Conservation (phyloP, 2,329 filamentous ascomycete genomes). For the Dactylella cylindrospora region DNA sequence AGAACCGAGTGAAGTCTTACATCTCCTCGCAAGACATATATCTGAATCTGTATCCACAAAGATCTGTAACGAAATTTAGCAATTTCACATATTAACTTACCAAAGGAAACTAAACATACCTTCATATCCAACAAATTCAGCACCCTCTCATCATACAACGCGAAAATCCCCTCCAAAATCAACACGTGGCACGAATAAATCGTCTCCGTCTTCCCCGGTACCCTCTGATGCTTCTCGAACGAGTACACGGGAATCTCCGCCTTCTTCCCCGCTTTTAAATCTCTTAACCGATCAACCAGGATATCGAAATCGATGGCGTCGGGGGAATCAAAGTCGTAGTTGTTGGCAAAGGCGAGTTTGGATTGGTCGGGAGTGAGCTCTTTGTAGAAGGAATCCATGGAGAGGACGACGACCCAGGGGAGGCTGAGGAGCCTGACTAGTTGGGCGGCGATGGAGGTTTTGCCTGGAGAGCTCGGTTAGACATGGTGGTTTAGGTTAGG, state of each 20-base stretch:
- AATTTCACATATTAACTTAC: background rate
- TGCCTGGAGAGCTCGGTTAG: conserved; percentile 57
- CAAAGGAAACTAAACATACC: conserved; percentile 55
- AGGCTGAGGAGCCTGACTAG: conserved; percentile 87
- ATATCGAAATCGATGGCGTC: conserved; percentile 93
- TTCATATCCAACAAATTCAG: conserved; percentile 87
- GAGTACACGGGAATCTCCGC: conserved; percentile 90
- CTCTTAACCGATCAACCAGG: conserved; percentile 73
- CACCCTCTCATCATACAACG: conserved; percentile 82
- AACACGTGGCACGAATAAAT: conserved; percentile 97
- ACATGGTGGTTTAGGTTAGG: background rate
- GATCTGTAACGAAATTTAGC: conserved; percentile 59
- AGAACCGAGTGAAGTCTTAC: conserved; percentile 58
- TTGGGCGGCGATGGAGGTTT: conserved; percentile 88
- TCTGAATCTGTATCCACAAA: conserved; percentile 97
- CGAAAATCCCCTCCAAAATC: conserved; percentile 93
- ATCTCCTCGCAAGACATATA: conserved; percentile 83
- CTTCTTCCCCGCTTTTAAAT: conserved; percentile 86
- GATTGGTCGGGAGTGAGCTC: conserved; percentile 77
- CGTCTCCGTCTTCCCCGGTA: conserved; percentile 71
- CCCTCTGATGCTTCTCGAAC: conserved; percentile 82
- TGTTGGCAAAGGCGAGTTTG: conserved; percentile 77
- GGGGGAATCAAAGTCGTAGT: conserved; percentile 94
- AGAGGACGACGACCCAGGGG: conserved; percentile 96
- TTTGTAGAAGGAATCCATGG: conserved; percentile 99